Conservation (phyloP, 176 grass and related monocot genomes). For the Phragmites australis region DNA sequence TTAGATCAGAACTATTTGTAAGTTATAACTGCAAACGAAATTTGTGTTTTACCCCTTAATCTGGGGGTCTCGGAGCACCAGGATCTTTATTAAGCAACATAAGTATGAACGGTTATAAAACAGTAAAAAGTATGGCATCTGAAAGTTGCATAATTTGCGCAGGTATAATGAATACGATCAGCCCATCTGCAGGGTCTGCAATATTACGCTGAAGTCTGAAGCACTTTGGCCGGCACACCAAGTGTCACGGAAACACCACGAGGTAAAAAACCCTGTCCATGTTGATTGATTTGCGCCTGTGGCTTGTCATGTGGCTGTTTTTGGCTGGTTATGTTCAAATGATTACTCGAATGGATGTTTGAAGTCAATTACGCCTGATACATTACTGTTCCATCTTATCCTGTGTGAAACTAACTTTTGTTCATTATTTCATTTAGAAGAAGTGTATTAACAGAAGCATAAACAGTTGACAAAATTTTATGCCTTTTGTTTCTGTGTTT, state of each 20-base stretch:
- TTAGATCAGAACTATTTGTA: neutral
- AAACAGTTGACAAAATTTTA: neutral
- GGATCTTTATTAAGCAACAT: neutral
- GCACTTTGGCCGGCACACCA: conserved; percentile 94
- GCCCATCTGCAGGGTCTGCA: conserved; percentile 89
- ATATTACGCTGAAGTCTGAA: conserved; percentile 85
- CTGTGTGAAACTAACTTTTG: neutral
- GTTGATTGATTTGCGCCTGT: neutral
- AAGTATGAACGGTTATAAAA: neutral
- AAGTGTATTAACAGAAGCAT: neutral
- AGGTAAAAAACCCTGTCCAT: conserved; percentile 44
- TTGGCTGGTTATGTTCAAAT: neutral
- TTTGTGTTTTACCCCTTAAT: neutral
- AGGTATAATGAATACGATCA: conserved; percentile 97
- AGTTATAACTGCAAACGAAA: neutral
- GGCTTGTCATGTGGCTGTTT: neutral
- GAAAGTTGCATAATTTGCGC: conserved; percentile 17
- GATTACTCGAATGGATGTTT: neutral
- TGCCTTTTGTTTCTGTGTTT: neutral
- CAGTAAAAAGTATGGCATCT: neutral
- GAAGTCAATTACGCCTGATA: neutral
- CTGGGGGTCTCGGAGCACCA: neutral
- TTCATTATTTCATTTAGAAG: neutral
- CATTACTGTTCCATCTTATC: neutral
- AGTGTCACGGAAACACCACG: conserved; percentile 91